Base-by-base conservation (phyloP, 163 green algal genomes). In the Scenedesmus sp. region DNA sequence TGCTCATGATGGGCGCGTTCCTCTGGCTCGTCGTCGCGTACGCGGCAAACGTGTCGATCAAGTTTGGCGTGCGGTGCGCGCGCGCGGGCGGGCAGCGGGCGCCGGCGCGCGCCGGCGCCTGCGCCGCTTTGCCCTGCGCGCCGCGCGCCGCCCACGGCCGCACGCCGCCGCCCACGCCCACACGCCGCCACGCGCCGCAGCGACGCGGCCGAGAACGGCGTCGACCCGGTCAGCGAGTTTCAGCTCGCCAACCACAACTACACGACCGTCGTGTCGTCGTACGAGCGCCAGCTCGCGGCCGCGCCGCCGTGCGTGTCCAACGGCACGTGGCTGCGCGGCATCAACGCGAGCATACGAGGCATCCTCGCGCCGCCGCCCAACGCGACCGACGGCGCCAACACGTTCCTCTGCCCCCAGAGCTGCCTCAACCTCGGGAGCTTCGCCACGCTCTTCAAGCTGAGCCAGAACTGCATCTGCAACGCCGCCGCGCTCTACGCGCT, bases 401-500 rank as follows among this genome's bases (percentile, higher is more conserved):
- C 75, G 4, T 22, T 77, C 31, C 42, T 83, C 44, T 83, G 75
- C 51, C 75, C 75, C 13, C 60, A 83, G 24, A 77, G 22, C 26
- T 83, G 75, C 75, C 75, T 83, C 10, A 83, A 83, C 44, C 64
- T 83, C 34, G 75, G 75, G 2, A 77, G 64, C 11, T 83, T 77
- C 47, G 75, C 75, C 4, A 83, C 75, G 13, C 57, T 83, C 22
- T 83, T 83, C 56, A 70, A 71, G 42, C 75, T 83, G 51, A 47
- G 39, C 7, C 34, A 67, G 36, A 83, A 77, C 65, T 83, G 75
- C 64, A 83, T 83, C 31, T 83, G 75, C 22, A 58, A 75, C 11
- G 22, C 60, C 26, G 75, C 70, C 14, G 29, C 70, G 75, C 75
- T 83, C 17, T 48, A 56, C 18, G 18, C 29, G 36, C n/a, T 83